A percentile compares a stretch with the other conserved stretches of the same genome.
phyloP scores from a whole-genome alignment of 352 stramenopile species.

The Pythium apleroticum region DNA sequence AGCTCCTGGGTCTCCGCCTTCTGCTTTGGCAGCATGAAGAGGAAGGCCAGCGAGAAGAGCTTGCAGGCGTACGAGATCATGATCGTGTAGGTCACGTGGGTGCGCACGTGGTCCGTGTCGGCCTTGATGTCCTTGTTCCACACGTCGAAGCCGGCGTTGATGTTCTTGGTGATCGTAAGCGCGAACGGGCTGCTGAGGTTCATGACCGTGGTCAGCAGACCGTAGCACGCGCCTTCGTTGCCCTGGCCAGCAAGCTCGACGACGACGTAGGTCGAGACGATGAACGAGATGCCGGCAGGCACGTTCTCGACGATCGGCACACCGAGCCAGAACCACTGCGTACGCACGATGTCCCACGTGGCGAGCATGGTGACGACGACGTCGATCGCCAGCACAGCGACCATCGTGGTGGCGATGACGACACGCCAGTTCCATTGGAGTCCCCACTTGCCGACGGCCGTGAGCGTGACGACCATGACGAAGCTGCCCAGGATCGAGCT shows the following conservation, averaged over 20 bases:
- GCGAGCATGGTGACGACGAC: constrained; percentile 26
- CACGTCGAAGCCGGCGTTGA: constrained; percentile 31
- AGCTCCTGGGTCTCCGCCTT: constrained; percentile 33
- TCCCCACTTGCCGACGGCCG: constrained; percentile 31
- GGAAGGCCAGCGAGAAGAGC: constrained; percentile 26
- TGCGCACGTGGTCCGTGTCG: constrained; percentile 31
- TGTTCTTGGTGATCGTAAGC: constrained; percentile 35
- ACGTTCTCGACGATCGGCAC: constrained; percentile 36
- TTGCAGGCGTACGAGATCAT: constrained; percentile 33
- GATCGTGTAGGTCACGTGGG: constrained; percentile 34
- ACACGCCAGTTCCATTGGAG: constrained; percentile 33
- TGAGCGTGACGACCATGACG: constrained; percentile 29
- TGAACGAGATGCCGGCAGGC: constrained; percentile 30
- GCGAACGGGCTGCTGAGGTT: constrained; percentile 34
- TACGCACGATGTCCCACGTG: constrained; percentile 31
- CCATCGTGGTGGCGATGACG: constrained; percentile 27
- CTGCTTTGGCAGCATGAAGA: constrained; percentile 32
- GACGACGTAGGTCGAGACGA: constrained; percentile 36
- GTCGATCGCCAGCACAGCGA: constrained; percentile 27
- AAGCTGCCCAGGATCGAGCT: constrained; percentile 20
- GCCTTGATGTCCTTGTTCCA: constrained; percentile 29
- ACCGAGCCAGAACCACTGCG: constrained; percentile 32
- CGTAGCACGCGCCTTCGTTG: constrained; percentile 40
- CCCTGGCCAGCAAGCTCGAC: constrained; percentile 36
- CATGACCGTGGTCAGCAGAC: constrained; percentile 36